Evolutionary conservation across 2,329 filamentous ascomycete genomes (phyloP), one percentile per base, ranked within the genome.

Genomic region (Epichloe sibirici): DNA sequence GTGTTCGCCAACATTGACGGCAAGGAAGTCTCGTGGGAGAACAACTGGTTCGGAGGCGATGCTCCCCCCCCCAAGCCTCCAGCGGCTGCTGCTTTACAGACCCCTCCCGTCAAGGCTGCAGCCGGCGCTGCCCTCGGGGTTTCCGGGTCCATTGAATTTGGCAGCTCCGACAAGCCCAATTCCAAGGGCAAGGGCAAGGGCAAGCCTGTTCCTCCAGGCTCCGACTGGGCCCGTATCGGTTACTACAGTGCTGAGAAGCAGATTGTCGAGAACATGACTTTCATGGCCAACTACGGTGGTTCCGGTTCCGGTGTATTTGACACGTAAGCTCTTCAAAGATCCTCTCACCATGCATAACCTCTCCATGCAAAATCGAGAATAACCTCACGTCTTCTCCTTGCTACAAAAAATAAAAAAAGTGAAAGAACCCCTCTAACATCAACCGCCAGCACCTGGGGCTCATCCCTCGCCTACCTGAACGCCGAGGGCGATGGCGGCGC

Each of bases 1-100:
- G 75, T 85, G 11, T 74, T 69, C 4, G 81, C 78, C 11, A 78
- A 73, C 28, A 83, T 85, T 52, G 62, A 84, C 55, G 81, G 81
- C 53, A 53, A 78, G 46, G 68, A 74, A 4, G 74, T 76, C 28
- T 75, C 76, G 8, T 85, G 81, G 81, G 63, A 68, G 51, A 85
- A 85, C 66, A 67, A 74, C 56, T 83, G 71, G 51, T 69, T 67
- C 54, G 76, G 73, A 44, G 45, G 6, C 28, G 3, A 31, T 21
- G 21, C 52, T 21, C 64, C 66, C n/a, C 53, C 57, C 9, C 54
- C 60, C 23, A 50, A 61, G 44, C 45, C 17, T 1, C 28, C 45
- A 13, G 8, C 45, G 34, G 46, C 57, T 31, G 45, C 58, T 17
- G 13, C 45, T 49, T n/a, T 48, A 8, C 17, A n/a, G n/a, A n/a